Evolutionary conservation across 2,329 filamentous ascomycete species (phyloP), one percentile per base, ranked within the genome.

Genomic region (Claviceps sp.): DNA sequence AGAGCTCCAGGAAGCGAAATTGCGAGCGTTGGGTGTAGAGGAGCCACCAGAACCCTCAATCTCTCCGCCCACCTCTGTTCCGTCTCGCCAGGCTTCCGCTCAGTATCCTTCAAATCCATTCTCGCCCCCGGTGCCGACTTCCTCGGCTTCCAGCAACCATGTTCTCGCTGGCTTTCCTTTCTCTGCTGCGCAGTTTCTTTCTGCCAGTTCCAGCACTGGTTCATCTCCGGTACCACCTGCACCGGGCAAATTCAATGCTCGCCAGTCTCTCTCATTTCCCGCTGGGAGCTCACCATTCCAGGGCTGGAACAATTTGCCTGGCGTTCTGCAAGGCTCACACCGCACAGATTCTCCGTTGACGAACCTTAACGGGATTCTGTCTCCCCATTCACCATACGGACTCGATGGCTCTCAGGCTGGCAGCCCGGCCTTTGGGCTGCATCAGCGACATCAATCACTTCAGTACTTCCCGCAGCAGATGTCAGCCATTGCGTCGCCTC

Each of bases 1-100:
- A 51, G 84, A 85, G 58, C 73, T 97, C 39, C 82, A 87, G 59
- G 93, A 98, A 70, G 89, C 91, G 55, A 98, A 96, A 70, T 75
- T 98, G 50, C 83, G 89, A 55, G 90, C 91, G 49, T 76, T 98
- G 52, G 93, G 93, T 57, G 93, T 82, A 39, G 82, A 85, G 5
- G 87, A 93, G 50, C 80, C 82, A 11, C 70, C 78, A 55, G 71
- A 77, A 4, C 70, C 75, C 43, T 80, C 81, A 3, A 75, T 84
- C 57, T 91, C 89, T 14, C 83, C 84, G 10, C 79, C 72, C n/a
- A 73, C 73, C 3, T 75, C 78, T 10, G 72, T 76, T 49, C 72
- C 84, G 57, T 84, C 81, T 60, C 74, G 84, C 53, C 84, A 86
- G 60, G 73, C 81, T 22, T 89, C 88, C 8, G 81, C 80, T 45